phyloP scores from a whole-genome alignment of 768 basidiomycete species.

The Hemileccinum rubropunctum region DNA sequence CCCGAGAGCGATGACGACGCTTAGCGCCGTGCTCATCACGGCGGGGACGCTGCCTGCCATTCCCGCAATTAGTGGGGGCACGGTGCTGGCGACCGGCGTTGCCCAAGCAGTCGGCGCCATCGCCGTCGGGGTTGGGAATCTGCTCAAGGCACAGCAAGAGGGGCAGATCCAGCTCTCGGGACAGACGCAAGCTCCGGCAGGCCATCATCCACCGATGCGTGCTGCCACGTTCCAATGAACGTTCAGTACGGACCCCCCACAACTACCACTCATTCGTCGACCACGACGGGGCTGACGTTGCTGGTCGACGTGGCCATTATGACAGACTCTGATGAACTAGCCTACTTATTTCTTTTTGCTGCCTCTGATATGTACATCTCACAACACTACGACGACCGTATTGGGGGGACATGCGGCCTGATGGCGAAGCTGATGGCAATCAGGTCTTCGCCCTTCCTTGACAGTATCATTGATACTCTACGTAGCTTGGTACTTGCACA shows the following conservation, averaged over 20 bases:
- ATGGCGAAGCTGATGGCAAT: conserved; percentile 12
- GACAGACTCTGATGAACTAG: conserved; percentile 10
- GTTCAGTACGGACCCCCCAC: neutral
- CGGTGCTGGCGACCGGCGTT: conserved; percentile 67
- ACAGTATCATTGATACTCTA: conserved; percentile 16
- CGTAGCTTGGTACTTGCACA: conserved; percentile 10
- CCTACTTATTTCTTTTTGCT: conserved; percentile 20
- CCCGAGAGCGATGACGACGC: conserved; percentile 68
- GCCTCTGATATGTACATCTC: conserved; percentile 6
- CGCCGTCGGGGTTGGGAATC: conserved; percentile 67
- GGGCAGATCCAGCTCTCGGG: conserved; percentile 31
- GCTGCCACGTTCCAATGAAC: conserved; percentile 31
- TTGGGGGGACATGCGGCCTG: neutral
- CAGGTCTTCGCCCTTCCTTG: conserved; percentile 7
- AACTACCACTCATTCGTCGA: neutral
- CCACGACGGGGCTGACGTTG: conserved; percentile 13
- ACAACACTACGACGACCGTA: conserved; percentile 9
- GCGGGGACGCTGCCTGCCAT: conserved; percentile 73
- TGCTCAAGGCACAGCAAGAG: conserved; percentile 50
- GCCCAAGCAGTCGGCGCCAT: conserved; percentile 79
- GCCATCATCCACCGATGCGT: conserved; percentile 26
- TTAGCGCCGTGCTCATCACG: conserved; percentile 77
- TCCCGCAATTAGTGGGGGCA: conserved; percentile 69
- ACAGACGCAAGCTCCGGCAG: conserved; percentile 12
- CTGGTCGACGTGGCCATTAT: conserved; percentile 21